Conservation (phyloP, 2,329 filamentous ascomycete genomes). For the Tolypocladium tropicale region DNA sequence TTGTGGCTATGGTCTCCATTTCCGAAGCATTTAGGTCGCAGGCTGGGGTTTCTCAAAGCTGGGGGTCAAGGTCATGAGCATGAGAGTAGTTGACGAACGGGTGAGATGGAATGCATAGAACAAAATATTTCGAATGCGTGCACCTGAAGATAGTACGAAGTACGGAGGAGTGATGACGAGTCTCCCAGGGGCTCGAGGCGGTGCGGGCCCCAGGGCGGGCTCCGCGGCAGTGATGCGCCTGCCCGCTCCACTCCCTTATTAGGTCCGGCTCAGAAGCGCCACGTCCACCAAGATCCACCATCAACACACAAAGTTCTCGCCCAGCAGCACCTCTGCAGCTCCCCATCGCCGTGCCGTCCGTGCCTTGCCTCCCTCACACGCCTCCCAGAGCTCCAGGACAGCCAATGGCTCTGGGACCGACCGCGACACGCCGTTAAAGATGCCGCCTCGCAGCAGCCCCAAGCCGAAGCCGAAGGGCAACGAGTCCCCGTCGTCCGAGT, state of each 20-base stretch:
- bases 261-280: background rate
- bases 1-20: background rate
- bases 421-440: slow-evolving; percentile 9
- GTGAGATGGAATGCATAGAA: background rate
- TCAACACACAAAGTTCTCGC: background rate
- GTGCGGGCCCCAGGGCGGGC: background rate
- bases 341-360: background rate
- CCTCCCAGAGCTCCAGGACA: slow-evolving; percentile 6
- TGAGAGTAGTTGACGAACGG: background rate
- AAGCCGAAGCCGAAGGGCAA: slow-evolving; percentile 13
- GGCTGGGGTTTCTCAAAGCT: background rate
- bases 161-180: background rate
- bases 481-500: slow-evolving; percentile 24
- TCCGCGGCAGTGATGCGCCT: background rate
- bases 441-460: slow-evolving; percentile 15
- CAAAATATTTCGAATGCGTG: no score
- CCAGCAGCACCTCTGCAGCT: background rate
- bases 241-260: background rate
- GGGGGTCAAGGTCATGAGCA: background rate
- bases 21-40: background rate
- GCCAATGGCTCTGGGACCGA: slow-evolving; percentile 16
- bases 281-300: background rate
- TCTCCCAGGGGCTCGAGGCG: background rate
- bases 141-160: no score
- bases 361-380: background rate